phyloP scores from a whole-genome alignment of 2,329 filamentous ascomycete species.

The Aspergillus texensis region DNA sequence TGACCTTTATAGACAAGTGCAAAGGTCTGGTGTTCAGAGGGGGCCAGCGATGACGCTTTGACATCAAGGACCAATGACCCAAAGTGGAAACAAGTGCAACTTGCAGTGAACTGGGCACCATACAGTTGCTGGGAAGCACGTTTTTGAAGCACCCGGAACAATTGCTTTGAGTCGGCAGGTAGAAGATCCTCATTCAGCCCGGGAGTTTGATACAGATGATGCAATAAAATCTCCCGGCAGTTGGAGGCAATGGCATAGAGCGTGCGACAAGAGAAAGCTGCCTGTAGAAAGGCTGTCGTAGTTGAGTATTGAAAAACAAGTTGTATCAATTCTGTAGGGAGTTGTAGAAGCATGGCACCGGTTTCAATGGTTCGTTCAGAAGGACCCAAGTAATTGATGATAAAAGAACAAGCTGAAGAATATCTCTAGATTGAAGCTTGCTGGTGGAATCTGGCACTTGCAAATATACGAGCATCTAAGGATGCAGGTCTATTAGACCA shows the following conservation, averaged over 20 bases:
- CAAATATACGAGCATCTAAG: not conserved
- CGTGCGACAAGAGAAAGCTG: constrained; percentile 38
- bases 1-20: constrained; percentile 36
- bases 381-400: not conserved
- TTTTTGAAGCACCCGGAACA: constrained; percentile 37
- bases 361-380: not conserved
- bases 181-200: constrained; percentile 29
- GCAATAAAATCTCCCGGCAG: constrained; percentile 38
- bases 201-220: constrained; percentile 40
- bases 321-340: constrained; percentile 46
- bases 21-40: constrained; percentile 18
- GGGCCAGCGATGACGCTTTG: constrained; percentile 36
- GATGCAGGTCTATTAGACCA: not conserved
- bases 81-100: constrained; percentile 32
- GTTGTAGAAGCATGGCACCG: constrained; percentile 32
- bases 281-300: constrained; percentile 41
- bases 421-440: not conserved
- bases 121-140: constrained; percentile 37
- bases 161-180: constrained; percentile 21
- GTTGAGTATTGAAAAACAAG: constrained; percentile 38
- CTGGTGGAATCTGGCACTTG: not conserved
- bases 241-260: constrained; percentile 38
- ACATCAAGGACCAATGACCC: constrained; percentile 31
- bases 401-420: not conserved
- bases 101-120: constrained; percentile 38